Base-by-base conservation (phyloP, 805 yeast species). In the Starmera pachycereana region DNA sequence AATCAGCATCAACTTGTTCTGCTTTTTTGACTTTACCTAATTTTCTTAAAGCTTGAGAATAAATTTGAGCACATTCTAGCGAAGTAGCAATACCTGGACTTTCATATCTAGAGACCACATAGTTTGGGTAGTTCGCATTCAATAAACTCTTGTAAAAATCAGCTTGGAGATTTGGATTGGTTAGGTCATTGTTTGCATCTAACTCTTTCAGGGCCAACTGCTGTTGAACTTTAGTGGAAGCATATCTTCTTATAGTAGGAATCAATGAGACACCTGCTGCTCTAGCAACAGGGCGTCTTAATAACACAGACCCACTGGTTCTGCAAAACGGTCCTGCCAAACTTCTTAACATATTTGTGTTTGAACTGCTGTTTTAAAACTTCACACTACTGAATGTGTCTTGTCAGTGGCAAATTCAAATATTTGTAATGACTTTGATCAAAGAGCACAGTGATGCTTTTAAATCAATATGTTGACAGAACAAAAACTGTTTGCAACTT, bases 71-170 rank as follows among this genome's bases (percentile, higher is more conserved):
- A 64, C 97, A 84, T 46, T 83, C 94, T 3, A 76, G 71, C 41
- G 84, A 79, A 11, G 81, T 66, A 9, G 95, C 92, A 40, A 92
- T 85, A n/a, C 96, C 96, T 0, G 92, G 83, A 8, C 94, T 83
- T 59, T 94, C 97, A 58, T 75, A 94, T 44, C 99, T 74, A 42
- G 92, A 81, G n/a, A 90, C 87, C 7, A 92, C 96, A 40, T 90
- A 81, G 52, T 88, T 95, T n/a, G 98, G 97, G 57, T 87, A 92
- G 62, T 85, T 84, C 40, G 90, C 73, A 42, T 74, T 74, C 47
- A 92, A 60, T 37, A 92, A 66, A 12, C 77, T 69, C 45, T 74
- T 72, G 65, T 92, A 92, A 53, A 92, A 90, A 41, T 76, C 80
- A 2, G 94, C 89, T 63, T 92, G 99, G 6, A 74, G 67, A 4